Percentiles rank a stretch among this genome's conserved stretches.
Evolutionary conservation across 257 asterid genomes (phyloP).

Genomic region (Capsicum chinense): DNA sequence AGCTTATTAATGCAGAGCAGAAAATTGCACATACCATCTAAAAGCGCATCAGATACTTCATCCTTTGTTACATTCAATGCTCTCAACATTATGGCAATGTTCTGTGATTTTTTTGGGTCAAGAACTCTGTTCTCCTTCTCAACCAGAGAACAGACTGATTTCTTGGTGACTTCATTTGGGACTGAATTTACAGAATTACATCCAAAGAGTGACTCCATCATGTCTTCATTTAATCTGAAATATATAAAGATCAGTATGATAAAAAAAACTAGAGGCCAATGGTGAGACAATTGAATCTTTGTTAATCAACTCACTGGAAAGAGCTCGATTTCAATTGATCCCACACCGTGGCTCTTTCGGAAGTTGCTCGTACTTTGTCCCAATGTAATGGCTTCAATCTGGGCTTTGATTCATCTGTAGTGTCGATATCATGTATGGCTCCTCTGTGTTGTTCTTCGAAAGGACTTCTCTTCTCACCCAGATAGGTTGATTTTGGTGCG

Average conservation of each 20-base stretch:
- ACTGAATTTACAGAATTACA: slow-evolving; percentile 26
- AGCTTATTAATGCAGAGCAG: neutral
- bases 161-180: slow-evolving; percentile 3
- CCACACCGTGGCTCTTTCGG: slow-evolving; percentile 35
- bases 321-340: slow-evolving; percentile 36
- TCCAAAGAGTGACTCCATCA: slow-evolving; percentile 33
- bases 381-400: slow-evolving; percentile 36
- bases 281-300: neutral
- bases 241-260: neutral
- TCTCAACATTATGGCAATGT: slow-evolving; percentile 38
- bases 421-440: slow-evolving; percentile 50
- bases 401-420: slow-evolving; percentile 60
- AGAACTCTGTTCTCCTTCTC: slow-evolving; percentile 34
- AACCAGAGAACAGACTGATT: slow-evolving; percentile 17
- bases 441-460: slow-evolving; percentile 37
- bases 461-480: slow-evolving; percentile 38
- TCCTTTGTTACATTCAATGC: slow-evolving; percentile 37
- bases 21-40: slow-evolving; percentile 32
- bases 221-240: slow-evolving; percentile 29
- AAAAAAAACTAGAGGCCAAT: neutral
- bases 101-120: slow-evolving; percentile 38
- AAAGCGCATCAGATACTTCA: slow-evolving; percentile 32
- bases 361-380: slow-evolving; percentile 37
- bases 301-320: slow-evolving; percentile 30
- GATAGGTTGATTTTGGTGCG: slow-evolving; percentile 37